These are phyloP conservation scores for Secale cereale DNA, from an alignment of 176 grass and related monocot genomes.

Conservation along the genomic window DNA sequence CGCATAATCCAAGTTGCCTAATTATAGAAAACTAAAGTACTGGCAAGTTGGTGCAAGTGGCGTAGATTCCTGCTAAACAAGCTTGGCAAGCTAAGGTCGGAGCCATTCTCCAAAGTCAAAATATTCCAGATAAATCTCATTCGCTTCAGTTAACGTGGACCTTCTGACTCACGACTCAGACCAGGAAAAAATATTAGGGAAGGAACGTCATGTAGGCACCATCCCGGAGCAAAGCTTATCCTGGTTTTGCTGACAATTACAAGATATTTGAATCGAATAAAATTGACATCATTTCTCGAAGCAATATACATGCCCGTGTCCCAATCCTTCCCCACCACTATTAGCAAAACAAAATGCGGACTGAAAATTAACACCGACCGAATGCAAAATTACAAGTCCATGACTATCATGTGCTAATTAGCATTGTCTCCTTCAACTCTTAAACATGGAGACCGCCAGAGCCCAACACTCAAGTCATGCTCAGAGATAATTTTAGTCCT, in stretches of 20 bases:
- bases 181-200: neutral
- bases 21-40: constrained; percentile 29
- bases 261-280: neutral
- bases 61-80: constrained; percentile 22
- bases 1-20: constrained; percentile 6
- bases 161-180: neutral
- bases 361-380: neutral
- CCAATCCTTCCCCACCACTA: neutral
- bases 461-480: neutral
- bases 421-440: neutral
- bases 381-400: neutral
- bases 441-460: neutral
- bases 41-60: neutral
- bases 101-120: neutral
- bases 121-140: neutral
- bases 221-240: neutral
- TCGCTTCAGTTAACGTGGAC: neutral
- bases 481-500: neutral
- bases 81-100: constrained; percentile 26
- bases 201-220: constrained; percentile 3
- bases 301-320: neutral
- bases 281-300: neutral
- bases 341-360: neutral
- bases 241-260: neutral
- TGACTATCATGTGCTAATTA: neutral